A percentile compares a stretch with the other conserved stretches of the same genome.
phyloP scores from a whole-genome alignment of 495 filamentous ascomycete genomes.

The Talaromyces trachyspermus region DNA sequence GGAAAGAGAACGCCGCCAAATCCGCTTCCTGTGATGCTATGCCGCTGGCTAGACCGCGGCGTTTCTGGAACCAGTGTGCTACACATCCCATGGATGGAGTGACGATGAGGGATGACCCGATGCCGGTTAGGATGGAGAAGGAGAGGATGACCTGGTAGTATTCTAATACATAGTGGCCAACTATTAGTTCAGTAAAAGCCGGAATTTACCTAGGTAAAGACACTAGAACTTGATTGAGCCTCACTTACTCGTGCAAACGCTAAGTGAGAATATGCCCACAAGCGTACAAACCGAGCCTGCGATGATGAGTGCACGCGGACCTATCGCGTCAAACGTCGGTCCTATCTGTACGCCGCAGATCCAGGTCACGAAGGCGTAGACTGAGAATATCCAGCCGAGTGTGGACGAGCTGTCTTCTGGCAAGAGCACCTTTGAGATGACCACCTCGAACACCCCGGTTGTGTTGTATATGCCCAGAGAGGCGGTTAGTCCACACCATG shows the following conservation, averaged over 20 bases:
- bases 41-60: constrained; percentile 61
- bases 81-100: constrained; percentile 46
- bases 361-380: constrained; percentile 55
- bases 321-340: constrained; percentile 21
- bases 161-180: too few relatives aligned
- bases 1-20: constrained; percentile 47
- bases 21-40: constrained; percentile 58
- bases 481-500: constrained; percentile 54
- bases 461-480: constrained; percentile 63
- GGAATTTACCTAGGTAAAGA: too few relatives aligned
- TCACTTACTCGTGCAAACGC: constrained; percentile 37
- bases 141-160: constrained; percentile 46
- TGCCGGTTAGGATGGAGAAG: constrained; percentile 27
- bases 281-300: constrained; percentile 30
- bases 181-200: too few relatives aligned
- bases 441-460: constrained; percentile 57
- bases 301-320: constrained; percentile 14
- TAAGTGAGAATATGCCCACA: constrained; percentile 44
- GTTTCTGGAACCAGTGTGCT: constrained; percentile 65
- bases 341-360: constrained; percentile 37
- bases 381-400: constrained; percentile 67
- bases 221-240: too few relatives aligned
- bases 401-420: constrained; percentile 45
- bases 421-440: constrained; percentile 49
- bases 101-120: constrained; percentile 58